Base-by-base conservation (phyloP, 305 asterid genomes). In the Striga hermonthica region DNA sequence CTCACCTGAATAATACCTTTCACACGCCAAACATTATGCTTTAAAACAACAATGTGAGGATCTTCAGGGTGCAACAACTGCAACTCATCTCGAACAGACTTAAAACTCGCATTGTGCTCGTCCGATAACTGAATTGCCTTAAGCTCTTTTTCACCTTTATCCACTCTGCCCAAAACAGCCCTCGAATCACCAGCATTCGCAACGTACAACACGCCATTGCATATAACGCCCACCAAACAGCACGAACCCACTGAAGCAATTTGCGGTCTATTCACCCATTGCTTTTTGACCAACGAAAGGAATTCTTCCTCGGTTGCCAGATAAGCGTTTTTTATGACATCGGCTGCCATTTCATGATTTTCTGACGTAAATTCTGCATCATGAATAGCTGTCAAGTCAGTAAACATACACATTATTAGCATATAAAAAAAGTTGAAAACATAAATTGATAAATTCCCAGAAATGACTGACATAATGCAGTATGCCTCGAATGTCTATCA, bases 121-220 rank as follows among this genome's bases (percentile, higher is more conserved):
- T 70, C 57, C 44, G 95, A 87, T 69, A 85, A 76, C 45, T 83
- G 95, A 52, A 87, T 60, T 37, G 92, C 90, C 80, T 81, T 74
- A 38, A 80, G 69, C 52, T 70, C 80, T 72, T 83, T 85, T 9
- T 57, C 71, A 3, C 65, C 44, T 60, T 60, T 80, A 14, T 77
- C 86, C 38, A 61, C 44, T 65, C 78, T 81, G 34, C 86, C 95
- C 44, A 87, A 75, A 15, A 87, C 95, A 12, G 58, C 92, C 69
- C 92, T 77, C 1, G 92, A 87, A 73, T 87, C 95, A 64, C 95
- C 95, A 1, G 95, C 83, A 65, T 87, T 87, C 43, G 88, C 95
- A 28, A 86, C 71, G 78, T 83, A 87, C 31, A 87, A 65, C 44
- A 59, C 22, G 15, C 86, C 92, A 53, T 75, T 57, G 77, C 90